Base-by-base conservation (phyloP, 108 stramenopile species). In the Chaetoceros tenuissimus region DNA sequence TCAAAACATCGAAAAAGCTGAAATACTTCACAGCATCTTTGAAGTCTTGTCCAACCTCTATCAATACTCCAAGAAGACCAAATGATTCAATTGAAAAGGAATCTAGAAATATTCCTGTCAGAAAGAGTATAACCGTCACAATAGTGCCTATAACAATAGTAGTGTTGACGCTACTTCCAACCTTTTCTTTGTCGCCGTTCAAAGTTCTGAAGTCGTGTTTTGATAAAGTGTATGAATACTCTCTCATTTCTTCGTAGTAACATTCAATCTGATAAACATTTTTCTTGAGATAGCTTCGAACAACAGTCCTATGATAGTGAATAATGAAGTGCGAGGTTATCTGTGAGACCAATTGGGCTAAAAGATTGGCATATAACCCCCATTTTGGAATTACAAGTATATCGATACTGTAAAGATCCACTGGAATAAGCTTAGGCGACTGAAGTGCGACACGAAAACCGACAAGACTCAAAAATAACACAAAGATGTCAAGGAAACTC, bases 341-440 rank as follows among this genome's bases (percentile, higher is more conserved):
- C 44, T 90, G 89, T 5, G 81, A 78, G 0, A 86, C 46, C 23
- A 90, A 48, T 67, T 86, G 85, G 1, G 89, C 89, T 28, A 81
- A 69, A 82, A 90, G 71, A 60, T 86, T 86, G 0, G 89, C 81
- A 63, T 86, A 90, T 1, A 90, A 53, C 18, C 89, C 89, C 89
- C 89, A 90, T 8, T 78, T 57, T 18, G 89, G 89, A 24, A 86
- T 64, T 0, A 90, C 82, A 52, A 86, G 49, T 57, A 90, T 63
- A 16, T 86, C 67, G 20, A 90, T 55, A 3, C 74, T 62, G 65
- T 86, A 86, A 53, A 90, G 72, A 46, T 74, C 62, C 7, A 75
- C 68, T 7, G 82, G 85, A 1, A 90, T 55, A 60, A 80, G 58
- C 27, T 74, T 60, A 0, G 89, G 89, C 46, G 81, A 82, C 52